These are phyloP conservation scores for Neopestalotiopsis sp. DNA, from an alignment of 2,329 filamentous ascomycete species.

Conservation along the genomic window DNA sequence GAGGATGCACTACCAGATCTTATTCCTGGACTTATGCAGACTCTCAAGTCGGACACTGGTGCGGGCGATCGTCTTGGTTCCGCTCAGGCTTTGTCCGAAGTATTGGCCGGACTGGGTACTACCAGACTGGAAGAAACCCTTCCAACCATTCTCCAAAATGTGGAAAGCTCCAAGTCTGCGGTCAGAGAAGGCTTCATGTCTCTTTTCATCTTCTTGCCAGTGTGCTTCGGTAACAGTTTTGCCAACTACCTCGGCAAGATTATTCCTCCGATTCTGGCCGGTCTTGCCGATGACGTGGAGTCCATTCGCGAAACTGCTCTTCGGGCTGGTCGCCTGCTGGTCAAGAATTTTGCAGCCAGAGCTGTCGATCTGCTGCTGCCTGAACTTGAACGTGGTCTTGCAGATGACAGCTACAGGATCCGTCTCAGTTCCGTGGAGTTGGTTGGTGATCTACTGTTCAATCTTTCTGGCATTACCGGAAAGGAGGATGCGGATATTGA, in stretches of 20 bases:
- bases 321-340: conserved; percentile 87
- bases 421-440: conserved; percentile 97
- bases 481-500: conserved; percentile 78
- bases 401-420: conserved; percentile 97
- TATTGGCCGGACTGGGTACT: conserved; percentile 92
- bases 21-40: conserved; percentile 96
- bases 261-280: conserved; percentile 92
- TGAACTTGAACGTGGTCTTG: conserved; percentile 92
- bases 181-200: conserved; percentile 99
- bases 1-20: conserved; percentile 96
- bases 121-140: conserved; percentile 92
- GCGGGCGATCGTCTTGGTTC: conserved; percentile 96
- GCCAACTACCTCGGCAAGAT: conserved; percentile 94
- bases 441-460: conserved; percentile 95
- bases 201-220: conserved; percentile 97
- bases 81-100: conserved; percentile 94
- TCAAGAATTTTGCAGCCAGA: conserved; percentile 97
- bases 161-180: conserved; percentile 85
- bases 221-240: conserved; percentile 99
- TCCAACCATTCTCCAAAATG: conserved; percentile 95
- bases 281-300: conserved; percentile 93
- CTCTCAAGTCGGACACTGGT: conserved; percentile 94
- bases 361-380: conserved; percentile 93
- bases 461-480: conserved; percentile 90
- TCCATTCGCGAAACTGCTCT: conserved; percentile 97